Base-by-base conservation (phyloP, 192 early-diverging fungal genomes). In the Kappamyces sp. region DNA sequence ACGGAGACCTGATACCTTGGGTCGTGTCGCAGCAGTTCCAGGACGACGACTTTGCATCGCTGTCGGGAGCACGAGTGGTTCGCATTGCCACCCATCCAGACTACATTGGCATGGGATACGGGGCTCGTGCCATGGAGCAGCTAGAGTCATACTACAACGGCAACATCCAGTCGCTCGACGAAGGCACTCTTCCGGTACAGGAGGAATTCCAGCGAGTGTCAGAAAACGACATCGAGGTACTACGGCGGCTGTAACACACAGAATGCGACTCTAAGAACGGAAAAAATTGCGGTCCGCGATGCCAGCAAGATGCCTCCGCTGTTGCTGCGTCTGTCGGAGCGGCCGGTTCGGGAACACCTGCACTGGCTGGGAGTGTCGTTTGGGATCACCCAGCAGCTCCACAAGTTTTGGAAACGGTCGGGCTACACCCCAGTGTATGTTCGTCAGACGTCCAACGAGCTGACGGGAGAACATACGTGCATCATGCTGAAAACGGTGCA, bases 1-100 rank as follows among this genome's bases (percentile, higher is more conserved):
- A 85, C 51, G 96, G 96, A 31, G 96, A 99, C 61, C 72, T 99
- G 73, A 97, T 99, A 65, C 96, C 96, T 0, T 99, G 96, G 96
- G 79, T 94, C 35, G 82, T 99, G 34, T 82, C 91, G 8, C 94
- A 97, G 66, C 88, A 89, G 62, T 82, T 77, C 70, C 94, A 96
- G 77, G 97, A 99, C 75, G 90, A 91, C 64, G 94, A 94, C 66
- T 99, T 99, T 78, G 93, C 94, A 1, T 73, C 83, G 5, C 73
- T 99, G 32, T 93, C 89, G 1, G 97, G 97, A 15, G 97, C 93
- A 34, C 87, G 97, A 47, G 83, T 99, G 8, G 97, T 99, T 31
- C 86, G 97, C 37, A 94, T 99, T 63, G 97, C 97, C 46, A 99
- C 97, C 1, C 92, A 96, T 71, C 93, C 93, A 3, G 93, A 97